Conservation (phyloP, 306 rosid species). For the Cucumis melo region DNA sequence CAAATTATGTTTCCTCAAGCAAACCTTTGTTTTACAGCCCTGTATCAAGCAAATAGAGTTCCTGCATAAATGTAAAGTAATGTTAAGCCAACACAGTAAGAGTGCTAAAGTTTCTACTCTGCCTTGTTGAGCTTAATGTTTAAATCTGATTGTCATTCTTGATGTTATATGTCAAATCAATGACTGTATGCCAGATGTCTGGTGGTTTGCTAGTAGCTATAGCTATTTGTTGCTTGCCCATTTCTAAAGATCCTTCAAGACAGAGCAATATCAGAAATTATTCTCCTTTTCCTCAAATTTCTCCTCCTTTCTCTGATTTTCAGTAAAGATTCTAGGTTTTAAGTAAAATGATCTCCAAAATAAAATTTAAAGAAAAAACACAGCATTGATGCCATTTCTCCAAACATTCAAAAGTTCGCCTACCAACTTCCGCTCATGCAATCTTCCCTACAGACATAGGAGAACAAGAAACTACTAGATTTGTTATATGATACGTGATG, state of each 20-base stretch:
- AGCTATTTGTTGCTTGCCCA: not conserved
- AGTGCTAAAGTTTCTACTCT: not conserved
- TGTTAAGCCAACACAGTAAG: not conserved
- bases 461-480: too few species aligned
- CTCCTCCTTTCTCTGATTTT: not conserved
- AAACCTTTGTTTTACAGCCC: conserved; percentile 58
- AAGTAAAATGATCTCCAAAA: not conserved
- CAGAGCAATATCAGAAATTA: not conserved
- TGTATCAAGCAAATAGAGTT: conserved; percentile 19
- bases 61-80: not conserved
- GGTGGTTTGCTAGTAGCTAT: not conserved
- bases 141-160: not conserved
- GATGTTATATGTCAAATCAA: not conserved
- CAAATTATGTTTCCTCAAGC: too few species aligned
- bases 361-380: not conserved
- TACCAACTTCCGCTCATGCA: not conserved
- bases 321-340: not conserved
- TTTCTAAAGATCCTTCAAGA: not conserved
- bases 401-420: not conserved
- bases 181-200: not conserved
- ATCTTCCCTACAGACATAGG: not conserved
- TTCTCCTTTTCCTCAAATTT: not conserved
- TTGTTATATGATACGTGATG: too few species aligned
- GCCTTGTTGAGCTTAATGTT: not conserved
- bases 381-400: not conserved